A percentile compares a stretch with the other conserved stretches of the same genome.
phyloP scores from a whole-genome alignment of 2,329 filamentous ascomycete genomes.

The Penicillium capsulatum region DNA sequence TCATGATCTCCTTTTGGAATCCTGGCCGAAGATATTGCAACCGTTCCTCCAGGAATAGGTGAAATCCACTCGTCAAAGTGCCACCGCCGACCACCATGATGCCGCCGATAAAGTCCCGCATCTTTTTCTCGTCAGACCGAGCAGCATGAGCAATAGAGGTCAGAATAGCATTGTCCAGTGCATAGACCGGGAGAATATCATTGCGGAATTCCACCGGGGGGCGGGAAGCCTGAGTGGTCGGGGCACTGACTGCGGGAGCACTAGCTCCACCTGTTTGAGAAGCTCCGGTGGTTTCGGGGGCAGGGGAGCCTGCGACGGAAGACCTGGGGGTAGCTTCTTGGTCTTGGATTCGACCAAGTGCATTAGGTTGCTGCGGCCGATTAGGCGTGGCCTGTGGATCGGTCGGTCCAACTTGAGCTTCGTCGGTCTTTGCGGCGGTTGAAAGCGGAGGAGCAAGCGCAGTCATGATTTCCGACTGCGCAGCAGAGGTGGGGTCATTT shows the following conservation, averaged over 20 bases:
- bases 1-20: slow-evolving; percentile 63
- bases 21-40: slow-evolving; percentile 62
- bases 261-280: slow-evolving; percentile 51
- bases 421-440: slow-evolving; percentile 32
- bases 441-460: slow-evolving; percentile 44
- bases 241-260: slow-evolving; percentile 38
- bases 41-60: slow-evolving; percentile 75
- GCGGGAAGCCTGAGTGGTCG: slow-evolving; percentile 36
- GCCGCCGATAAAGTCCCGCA: slow-evolving; percentile 80
- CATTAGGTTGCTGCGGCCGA: slow-evolving; percentile 61
- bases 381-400: slow-evolving; percentile 44
- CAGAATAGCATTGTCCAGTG: slow-evolving; percentile 84
- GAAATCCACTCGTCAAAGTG: slow-evolving; percentile 74
- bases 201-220: slow-evolving; percentile 62
- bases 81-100: slow-evolving; percentile 90
- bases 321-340: slow-evolving; percentile 73
- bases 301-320: slow-evolving; percentile 83
- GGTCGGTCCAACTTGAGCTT: slow-evolving; percentile 25
- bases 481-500: slow-evolving; percentile 82
- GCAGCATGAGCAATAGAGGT: slow-evolving; percentile 84
- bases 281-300: slow-evolving; percentile 69
- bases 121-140: slow-evolving; percentile 84
- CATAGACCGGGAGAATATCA: slow-evolving; percentile 72
- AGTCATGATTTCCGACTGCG: slow-evolving; percentile 66
- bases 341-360: slow-evolving; percentile 64